Percentiles rank a stretch among this genome's conserved stretches.
These are phyloP conservation scores for Marchantia polymorpha DNA, from an alignment of 225 moss, liverwort and hornwort genomes.

Conservation along the genomic window DNA sequence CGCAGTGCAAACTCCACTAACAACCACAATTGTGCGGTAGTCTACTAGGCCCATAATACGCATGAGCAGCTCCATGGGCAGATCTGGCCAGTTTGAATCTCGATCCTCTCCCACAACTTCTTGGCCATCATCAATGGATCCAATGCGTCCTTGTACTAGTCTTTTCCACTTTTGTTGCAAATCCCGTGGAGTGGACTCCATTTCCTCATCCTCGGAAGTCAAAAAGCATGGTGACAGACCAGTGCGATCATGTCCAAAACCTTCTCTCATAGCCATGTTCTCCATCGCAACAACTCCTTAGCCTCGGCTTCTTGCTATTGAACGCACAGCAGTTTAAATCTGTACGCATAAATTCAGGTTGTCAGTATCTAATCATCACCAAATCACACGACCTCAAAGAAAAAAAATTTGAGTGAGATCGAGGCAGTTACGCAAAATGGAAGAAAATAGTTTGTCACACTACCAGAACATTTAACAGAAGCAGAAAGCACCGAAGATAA, in stretches of 20 bases:
- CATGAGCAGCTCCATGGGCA: slow-evolving; percentile 93
- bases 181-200: slow-evolving; percentile 83
- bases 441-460: neutral
- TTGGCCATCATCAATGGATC: slow-evolving; percentile 34
- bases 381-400: neutral
- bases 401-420: neutral
- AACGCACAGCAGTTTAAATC: neutral
- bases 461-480: neutral
- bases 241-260: slow-evolving; percentile 40
- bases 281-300: slow-evolving; percentile 31
- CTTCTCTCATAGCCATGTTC: slow-evolving; percentile 52
- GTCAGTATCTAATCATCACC: neutral
- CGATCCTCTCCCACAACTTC: slow-evolving; percentile 42
- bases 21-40: slow-evolving; percentile 69
- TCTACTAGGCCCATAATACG: slow-evolving; percentile 75
- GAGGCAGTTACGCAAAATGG: too few relatives aligned
- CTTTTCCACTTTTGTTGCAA: slow-evolving; percentile 81
- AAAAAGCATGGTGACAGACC: slow-evolving; percentile 58
- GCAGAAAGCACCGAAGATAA: neutral
- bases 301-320: neutral
- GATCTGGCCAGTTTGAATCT: slow-evolving; percentile 76
- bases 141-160: slow-evolving; percentile 59
- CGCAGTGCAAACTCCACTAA: slow-evolving; percentile 72
- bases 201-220: slow-evolving; percentile 78
- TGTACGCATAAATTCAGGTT: neutral